These are phyloP conservation scores for Coniochaeta sp. DNA, from an alignment of 2,329 filamentous ascomycete genomes.

Conservation along the genomic window DNA sequence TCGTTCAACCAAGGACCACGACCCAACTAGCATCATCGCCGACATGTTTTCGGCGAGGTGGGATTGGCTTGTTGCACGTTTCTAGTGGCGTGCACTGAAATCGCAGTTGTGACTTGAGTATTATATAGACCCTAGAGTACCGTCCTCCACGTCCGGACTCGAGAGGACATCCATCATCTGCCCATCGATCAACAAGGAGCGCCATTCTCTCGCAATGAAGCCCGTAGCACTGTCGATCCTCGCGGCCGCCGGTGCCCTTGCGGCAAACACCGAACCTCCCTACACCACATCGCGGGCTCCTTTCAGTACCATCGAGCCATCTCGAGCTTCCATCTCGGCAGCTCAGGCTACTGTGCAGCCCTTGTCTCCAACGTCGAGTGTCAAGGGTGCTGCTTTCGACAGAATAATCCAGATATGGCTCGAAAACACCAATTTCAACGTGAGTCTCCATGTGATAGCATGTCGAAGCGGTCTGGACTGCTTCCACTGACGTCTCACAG, in stretches of 20 bases:
- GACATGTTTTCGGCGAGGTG: neutral
- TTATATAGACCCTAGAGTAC: no score
- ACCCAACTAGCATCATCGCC: neutral
- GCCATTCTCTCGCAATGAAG: neutral
- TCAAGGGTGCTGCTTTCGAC: neutral
- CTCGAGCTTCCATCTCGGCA: neutral
- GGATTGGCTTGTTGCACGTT: no score
- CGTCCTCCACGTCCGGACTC: neutral
- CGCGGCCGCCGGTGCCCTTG: neutral
- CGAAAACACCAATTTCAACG: neutral
- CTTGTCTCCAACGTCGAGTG: neutral
- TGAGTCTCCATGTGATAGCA: neutral
- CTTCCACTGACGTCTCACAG: neutral
- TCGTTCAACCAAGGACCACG: neutral
- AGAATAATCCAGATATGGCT: neutral
- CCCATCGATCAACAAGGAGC: neutral
- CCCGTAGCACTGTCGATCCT: neutral
- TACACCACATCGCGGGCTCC: neutral
- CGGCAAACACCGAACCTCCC: neutral
- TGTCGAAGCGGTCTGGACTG: neutral
- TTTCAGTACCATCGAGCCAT: neutral
- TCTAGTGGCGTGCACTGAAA: no score
- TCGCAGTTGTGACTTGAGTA: no score
- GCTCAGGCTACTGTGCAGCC: neutral
- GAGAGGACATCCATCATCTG: neutral